phyloP scores from a whole-genome alignment of 805 yeast species.

The Dipodascopsis tothii region DNA sequence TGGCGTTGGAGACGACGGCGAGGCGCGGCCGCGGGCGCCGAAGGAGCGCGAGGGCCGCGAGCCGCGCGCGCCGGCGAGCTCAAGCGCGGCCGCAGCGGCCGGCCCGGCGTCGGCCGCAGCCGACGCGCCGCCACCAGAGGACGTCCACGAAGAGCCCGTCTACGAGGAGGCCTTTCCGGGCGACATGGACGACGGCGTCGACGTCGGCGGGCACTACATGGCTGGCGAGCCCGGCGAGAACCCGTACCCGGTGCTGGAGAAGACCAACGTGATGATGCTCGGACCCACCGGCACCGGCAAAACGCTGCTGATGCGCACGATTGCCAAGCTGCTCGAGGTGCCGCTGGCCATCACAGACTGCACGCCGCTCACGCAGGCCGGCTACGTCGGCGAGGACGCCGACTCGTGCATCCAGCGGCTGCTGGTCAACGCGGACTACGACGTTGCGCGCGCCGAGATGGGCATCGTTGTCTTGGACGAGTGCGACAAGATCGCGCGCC shows the following conservation, averaged over 20 bases:
- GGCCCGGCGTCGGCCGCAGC: too few species aligned
- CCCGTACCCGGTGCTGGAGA: slow-evolving; percentile 39
- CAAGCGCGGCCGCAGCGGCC: too few species aligned
- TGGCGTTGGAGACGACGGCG: too few species aligned
- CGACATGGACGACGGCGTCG: too few species aligned
- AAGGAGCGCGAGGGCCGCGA: too few species aligned
- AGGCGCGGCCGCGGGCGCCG: too few species aligned
- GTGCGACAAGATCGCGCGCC: slow-evolving; percentile 42
- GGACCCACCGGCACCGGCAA: slow-evolving; percentile 63
- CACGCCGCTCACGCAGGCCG: slow-evolving; percentile 57
- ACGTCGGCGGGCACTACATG: too few species aligned
- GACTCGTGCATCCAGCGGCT: slow-evolving; percentile 50
- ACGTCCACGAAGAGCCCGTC: too few species aligned
- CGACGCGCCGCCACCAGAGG: too few species aligned
- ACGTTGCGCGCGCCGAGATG: slow-evolving; percentile 44
- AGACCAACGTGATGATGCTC: slow-evolving; percentile 47
- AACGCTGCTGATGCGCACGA: slow-evolving; percentile 48
- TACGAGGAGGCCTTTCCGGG: too few species aligned
- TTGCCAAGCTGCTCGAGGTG: slow-evolving; percentile 46
- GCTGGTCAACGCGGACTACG: slow-evolving; percentile 43
- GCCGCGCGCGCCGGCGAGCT: too few species aligned
- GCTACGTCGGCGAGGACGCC: slow-evolving; percentile 59
- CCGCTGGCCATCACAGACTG: slow-evolving; percentile 57
- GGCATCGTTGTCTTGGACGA: slow-evolving; percentile 58
- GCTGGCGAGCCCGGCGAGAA: background rate